Percentiles rank a stretch among this genome's conserved stretches.
These are phyloP conservation scores for Linnemannia exigua DNA, from an alignment of 192 early-diverging fungal species.

Conservation along the genomic window DNA sequence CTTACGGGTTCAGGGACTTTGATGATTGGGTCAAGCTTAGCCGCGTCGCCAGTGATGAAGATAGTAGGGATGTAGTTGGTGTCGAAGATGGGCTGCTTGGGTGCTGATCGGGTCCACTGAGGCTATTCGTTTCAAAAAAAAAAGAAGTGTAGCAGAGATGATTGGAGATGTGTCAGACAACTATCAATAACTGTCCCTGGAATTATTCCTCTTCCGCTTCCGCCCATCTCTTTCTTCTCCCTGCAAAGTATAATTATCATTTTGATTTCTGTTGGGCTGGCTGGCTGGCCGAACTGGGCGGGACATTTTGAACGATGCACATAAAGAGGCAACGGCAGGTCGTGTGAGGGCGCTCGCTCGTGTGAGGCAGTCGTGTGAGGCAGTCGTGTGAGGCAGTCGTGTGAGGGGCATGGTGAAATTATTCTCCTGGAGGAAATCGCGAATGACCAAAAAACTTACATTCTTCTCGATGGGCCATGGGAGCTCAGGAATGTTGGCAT, in stretches of 20 bases:
- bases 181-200: background rate
- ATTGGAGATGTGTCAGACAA: background rate
- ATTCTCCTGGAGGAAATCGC: no score
- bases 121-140: slow-evolving; percentile 26
- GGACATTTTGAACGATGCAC: no score
- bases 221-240: background rate
- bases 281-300: background rate
- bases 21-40: slow-evolving; percentile 36
- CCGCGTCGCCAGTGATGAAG: slow-evolving; percentile 49
- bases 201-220: background rate
- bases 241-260: background rate
- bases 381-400: background rate
- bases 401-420: background rate
- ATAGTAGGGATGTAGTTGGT: slow-evolving; percentile 62
- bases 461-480: slow-evolving; percentile 48
- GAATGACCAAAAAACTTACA: background rate
- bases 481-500: slow-evolving; percentile 61
- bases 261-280: background rate
- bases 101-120: slow-evolving; percentile 58
- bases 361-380: no score
- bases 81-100: slow-evolving; percentile 55
- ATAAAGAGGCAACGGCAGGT: no score
- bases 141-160: background rate
- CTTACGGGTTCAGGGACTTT: slow-evolving; percentile 18
- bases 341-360: no score